Evolutionary conservation across 2,329 filamentous ascomycete genomes (phyloP).

Genomic region (Penicillium sp.): DNA sequence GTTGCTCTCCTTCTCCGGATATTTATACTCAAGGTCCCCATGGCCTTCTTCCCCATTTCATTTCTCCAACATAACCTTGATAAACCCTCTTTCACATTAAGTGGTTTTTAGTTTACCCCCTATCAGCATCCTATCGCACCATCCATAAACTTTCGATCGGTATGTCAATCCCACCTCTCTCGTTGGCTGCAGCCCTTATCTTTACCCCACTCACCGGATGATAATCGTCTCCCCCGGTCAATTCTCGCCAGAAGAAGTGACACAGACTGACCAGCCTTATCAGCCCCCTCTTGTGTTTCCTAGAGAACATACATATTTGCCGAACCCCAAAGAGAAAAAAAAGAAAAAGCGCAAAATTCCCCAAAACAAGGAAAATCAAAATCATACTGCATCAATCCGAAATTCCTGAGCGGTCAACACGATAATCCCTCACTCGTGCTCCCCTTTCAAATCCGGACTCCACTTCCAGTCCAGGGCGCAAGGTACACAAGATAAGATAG

Average conservation of each 20-base stretch:
- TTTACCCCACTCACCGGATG: not conserved
- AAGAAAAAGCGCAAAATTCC: not conserved
- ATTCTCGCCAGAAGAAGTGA: not conserved
- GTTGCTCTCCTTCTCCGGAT: not conserved
- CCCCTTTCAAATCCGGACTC: constrained; percentile 22
- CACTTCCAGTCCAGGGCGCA: constrained; percentile 23
- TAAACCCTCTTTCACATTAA: not conserved
- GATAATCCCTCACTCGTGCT: constrained; percentile 31
- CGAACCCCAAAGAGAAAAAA: not conserved
- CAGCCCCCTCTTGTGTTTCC: constrained; percentile 10
- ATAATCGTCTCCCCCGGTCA: not conserved
- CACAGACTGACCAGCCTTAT: constrained; percentile 16
- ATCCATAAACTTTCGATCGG: not conserved
- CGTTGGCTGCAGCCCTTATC: not conserved
- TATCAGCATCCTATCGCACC: not conserved
- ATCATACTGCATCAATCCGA: constrained; percentile 1
- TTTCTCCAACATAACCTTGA: not conserved
- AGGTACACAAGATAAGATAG: constrained; percentile 21
- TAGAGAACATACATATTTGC: constrained; percentile 18
- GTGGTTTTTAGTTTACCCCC: not conserved
- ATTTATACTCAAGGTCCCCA: not conserved
- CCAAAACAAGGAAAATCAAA: not conserved
- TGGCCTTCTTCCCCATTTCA: not conserved
- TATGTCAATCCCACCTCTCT: not conserved
- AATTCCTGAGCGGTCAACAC: constrained; percentile 3